Evolutionary conservation across 148 eudicot species (phyloP), one percentile per base, ranked within the genome.

Genomic region (Vaccinium vitisidaea): DNA sequence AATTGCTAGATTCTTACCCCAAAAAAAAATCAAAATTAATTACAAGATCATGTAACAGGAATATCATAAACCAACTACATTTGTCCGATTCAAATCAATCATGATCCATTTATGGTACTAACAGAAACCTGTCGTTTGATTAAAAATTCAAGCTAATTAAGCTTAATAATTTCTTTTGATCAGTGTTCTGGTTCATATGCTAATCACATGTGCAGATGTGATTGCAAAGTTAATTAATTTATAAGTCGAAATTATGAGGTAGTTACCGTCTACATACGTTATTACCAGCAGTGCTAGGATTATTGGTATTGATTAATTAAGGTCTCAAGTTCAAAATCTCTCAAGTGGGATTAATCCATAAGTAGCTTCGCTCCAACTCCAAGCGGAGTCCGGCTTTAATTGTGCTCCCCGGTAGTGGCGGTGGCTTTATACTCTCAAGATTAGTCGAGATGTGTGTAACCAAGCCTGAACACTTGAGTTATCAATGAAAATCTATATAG

Each of bases 81-180:
- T 21, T 67, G 73, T 67, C 36, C 16, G 16, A 67, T 25, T 61
- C 32, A 67, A 67, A 67, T 25, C 15, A 67, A 67, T 67, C 73
- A 67, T 67, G 27, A 67, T 25, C 36, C 32, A 25, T 65, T 65
- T 32, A 79, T 30, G 23, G 18, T 30, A 32, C 32, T 18, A 79
- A 79, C 82, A 3, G 70, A 80, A 80, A 80, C 61, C 82, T 80
- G 56, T 49, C 53, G 12, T 19, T 1, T 4, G 46, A 80, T 56
- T 39, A 18, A 59, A 80, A 55, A 36, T 58, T 13, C 8, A n/a
- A 19, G 23, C 23, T 16, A 36, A 36, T 36, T 55, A 39, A 80
- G 63, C 39, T 3, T 56, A 39, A 56, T 23, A 80, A n/a, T 56
- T 56, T 39, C 27, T 18, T 36, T 10, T 13, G 21, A n/a, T 56